Conservation (phyloP, 129 eudicot genomes). For the Apium graveolens region DNA sequence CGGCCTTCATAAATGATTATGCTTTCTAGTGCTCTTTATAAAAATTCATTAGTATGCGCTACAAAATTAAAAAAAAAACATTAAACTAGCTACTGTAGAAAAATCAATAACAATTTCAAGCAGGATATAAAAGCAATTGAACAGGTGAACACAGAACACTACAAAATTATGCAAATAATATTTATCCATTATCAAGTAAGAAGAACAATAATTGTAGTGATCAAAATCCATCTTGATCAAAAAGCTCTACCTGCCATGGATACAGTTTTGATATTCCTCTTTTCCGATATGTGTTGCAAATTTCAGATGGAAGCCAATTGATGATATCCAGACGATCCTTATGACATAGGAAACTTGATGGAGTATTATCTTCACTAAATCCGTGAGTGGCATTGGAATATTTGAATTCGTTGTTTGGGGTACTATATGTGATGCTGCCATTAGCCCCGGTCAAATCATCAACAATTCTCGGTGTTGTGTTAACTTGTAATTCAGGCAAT, state of each 20-base stretch:
- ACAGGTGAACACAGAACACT: background rate
- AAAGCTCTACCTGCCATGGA: constrained; percentile 78
- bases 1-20: background rate
- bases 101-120: background rate
- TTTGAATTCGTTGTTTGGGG: constrained; percentile 30
- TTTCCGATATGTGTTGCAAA: constrained; percentile 58
- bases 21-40: background rate
- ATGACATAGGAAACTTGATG: constrained; percentile 50
- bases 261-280: constrained; percentile 79
- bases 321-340: constrained; percentile 56
- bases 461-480: constrained; percentile 24
- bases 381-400: constrained; percentile 11
- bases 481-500: constrained; percentile 25
- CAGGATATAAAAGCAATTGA: background rate
- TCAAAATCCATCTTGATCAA: constrained; percentile 6
- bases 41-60: background rate
- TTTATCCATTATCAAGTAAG: background rate
- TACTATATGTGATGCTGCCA: constrained; percentile 22
- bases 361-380: constrained; percentile 45
- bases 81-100: background rate
- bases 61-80: background rate
- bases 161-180: background rate
- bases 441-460: constrained; percentile 17
- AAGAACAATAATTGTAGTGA: background rate
- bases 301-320: constrained; percentile 83